Evolutionary conservation across 345 rosid species (phyloP).

Genomic region (Punica granatum): DNA sequence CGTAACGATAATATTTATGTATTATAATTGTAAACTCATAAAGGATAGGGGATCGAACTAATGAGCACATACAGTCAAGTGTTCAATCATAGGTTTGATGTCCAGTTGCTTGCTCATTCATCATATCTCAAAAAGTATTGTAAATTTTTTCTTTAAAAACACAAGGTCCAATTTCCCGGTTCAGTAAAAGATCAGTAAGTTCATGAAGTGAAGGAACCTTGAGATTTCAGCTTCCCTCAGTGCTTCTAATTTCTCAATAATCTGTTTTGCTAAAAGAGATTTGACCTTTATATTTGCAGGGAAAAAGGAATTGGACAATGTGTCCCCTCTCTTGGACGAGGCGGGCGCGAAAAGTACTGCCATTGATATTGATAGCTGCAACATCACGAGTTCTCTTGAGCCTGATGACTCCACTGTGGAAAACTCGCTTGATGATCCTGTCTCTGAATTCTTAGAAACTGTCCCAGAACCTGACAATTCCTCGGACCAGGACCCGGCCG

Average conservation of each 20-base stretch:
- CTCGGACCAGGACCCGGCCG: constrained; percentile 33
- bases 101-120: too few species aligned
- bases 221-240: too few species aligned
- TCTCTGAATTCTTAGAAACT: constrained; percentile 55
- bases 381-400: constrained; percentile 21
- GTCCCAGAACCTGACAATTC: constrained; percentile 30
- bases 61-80: not conserved
- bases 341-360: constrained; percentile 5
- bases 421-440: constrained; percentile 33
- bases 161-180: not conserved
- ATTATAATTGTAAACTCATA: too few species aligned
- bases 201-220: too few species aligned
- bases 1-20: too few species aligned
- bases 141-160: too few species aligned
- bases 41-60: too few species aligned
- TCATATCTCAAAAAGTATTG: too few species aligned
- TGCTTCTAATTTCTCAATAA: too few species aligned
- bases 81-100: too few species aligned
- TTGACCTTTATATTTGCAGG: constrained; percentile 2
- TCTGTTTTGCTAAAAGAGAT: not conserved
- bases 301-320: constrained; percentile 5
- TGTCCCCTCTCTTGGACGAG: constrained; percentile 14
- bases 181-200: too few species aligned
- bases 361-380: constrained; percentile 13
- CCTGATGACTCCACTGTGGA: constrained; percentile 4